Evolutionary conservation across 2,329 filamentous ascomycete genomes (phyloP).

Genomic region (Ambrosiella beaveri): DNA sequence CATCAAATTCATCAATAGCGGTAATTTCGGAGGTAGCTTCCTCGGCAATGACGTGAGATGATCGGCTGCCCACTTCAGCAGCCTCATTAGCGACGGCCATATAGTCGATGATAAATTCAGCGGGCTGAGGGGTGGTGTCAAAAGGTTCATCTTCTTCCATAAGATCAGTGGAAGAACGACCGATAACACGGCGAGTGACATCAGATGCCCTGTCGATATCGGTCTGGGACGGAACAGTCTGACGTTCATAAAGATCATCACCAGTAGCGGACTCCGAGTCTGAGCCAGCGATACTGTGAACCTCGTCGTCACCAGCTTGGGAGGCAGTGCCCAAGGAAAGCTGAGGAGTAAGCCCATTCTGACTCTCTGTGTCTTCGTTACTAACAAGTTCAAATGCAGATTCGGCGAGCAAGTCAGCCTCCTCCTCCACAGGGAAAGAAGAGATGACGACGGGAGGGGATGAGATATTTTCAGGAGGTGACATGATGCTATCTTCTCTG

Average conservation of each 20-base stretch:
- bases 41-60: background rate
- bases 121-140: constrained; percentile 4
- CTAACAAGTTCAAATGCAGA: constrained; percentile 41
- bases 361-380: constrained; percentile 34
- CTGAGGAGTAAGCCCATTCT: constrained; percentile 29
- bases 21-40: constrained; percentile 3
- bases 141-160: constrained; percentile 10
- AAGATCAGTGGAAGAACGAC: constrained; percentile 4
- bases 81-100: constrained; percentile 7
- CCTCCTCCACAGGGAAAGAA: constrained; percentile 18
- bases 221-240: constrained; percentile 5
- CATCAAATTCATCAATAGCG: constrained; percentile 9
- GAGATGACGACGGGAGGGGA: constrained; percentile 2
- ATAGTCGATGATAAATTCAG: constrained; percentile 8
- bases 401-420: constrained; percentile 30
- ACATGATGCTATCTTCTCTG: constrained; percentile 39
- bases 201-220: constrained; percentile 5
- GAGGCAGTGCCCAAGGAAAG: constrained; percentile 22
- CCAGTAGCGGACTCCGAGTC: background rate
- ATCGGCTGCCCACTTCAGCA: background rate
- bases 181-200: constrained; percentile 4
- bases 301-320: constrained; percentile 27
- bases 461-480: background rate
- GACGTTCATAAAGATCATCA: constrained; percentile 3
- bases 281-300: constrained; percentile 27